Evolutionary conservation across 2,329 filamentous ascomycete genomes (phyloP).

Genomic region (Aspergillus texensis): DNA sequence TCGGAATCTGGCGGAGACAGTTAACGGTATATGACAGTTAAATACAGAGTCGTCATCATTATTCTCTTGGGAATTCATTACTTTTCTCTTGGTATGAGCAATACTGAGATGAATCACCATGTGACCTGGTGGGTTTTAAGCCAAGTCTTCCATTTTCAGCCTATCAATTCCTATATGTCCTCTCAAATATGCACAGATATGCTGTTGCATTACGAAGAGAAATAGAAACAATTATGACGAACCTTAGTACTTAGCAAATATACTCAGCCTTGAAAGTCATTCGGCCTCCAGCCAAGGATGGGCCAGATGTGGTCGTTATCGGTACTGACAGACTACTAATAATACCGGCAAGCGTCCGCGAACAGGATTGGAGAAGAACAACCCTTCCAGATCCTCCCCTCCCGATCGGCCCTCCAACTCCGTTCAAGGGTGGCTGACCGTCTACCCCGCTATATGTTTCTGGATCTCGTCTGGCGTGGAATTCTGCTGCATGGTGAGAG

Average conservation of each 20-base stretch:
- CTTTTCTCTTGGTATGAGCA: background rate
- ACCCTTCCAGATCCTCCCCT: conserved; percentile 9
- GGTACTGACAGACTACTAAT: background rate
- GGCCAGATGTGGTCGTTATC: background rate
- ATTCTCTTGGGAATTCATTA: background rate
- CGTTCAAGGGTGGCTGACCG: conserved; percentile 9
- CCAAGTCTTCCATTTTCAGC: background rate
- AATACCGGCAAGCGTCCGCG: conserved; percentile 15
- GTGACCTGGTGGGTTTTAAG: background rate
- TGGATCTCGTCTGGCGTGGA: conserved; percentile 20
- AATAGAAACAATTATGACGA: background rate
- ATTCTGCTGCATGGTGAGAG: conserved; percentile 10
- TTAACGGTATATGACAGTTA: background rate
- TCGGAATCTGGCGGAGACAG: background rate
- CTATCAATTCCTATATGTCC: background rate
- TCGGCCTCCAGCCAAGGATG: no score
- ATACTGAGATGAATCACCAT: background rate
- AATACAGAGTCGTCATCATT: background rate
- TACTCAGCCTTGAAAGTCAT: no score
- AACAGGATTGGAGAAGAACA: conserved; percentile 15
- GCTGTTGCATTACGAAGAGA: background rate
- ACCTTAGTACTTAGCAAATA: no score
- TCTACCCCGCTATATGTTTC: conserved; percentile 24
- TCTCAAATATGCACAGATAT: background rate
- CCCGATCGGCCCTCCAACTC: conserved; percentile 13